Evolutionary conservation across 176 grass and related monocot species (phyloP).

Genomic region (Cenchrus fungigraminus): DNA sequence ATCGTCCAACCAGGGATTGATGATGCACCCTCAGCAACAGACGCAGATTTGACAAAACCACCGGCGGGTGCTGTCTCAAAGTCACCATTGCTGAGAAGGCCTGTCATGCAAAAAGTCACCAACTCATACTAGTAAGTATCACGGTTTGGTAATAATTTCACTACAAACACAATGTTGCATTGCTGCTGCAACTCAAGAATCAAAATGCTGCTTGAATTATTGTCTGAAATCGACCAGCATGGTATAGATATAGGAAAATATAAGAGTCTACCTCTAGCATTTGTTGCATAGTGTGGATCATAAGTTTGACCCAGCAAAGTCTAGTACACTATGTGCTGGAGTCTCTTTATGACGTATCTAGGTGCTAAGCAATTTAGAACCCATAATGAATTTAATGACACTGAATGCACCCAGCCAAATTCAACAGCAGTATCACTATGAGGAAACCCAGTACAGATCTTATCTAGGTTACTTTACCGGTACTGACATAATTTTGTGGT

Average conservation of each 20-base stretch:
- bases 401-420: neutral
- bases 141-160: slow-evolving; percentile 1
- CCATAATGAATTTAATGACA: slow-evolving; percentile 15
- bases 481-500: neutral
- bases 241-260: neutral
- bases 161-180: neutral
- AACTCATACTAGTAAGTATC: neutral
- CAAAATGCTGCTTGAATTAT: neutral
- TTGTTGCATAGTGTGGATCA: slow-evolving; percentile 13
- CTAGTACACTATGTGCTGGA: slow-evolving; percentile 14
- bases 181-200: neutral
- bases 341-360: slow-evolving; percentile 6
- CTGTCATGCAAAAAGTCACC: slow-evolving; percentile 50
- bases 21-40: slow-evolving; percentile 65
- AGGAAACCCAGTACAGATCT: slow-evolving; percentile 6
- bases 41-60: slow-evolving; percentile 65
- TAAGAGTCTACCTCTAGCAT: slow-evolving; percentile 22
- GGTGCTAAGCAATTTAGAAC: neutral
- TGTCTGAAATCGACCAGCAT: slow-evolving; percentile 3
- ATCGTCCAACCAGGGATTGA: slow-evolving; percentile 83
- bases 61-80: slow-evolving; percentile 77
- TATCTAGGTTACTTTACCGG: neutral
- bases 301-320: neutral
- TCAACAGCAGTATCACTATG: neutral
- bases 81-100: slow-evolving; percentile 85